phyloP scores from a whole-genome alignment of 1,139 yeast species.

The Arxiozyma heterogenica region DNA sequence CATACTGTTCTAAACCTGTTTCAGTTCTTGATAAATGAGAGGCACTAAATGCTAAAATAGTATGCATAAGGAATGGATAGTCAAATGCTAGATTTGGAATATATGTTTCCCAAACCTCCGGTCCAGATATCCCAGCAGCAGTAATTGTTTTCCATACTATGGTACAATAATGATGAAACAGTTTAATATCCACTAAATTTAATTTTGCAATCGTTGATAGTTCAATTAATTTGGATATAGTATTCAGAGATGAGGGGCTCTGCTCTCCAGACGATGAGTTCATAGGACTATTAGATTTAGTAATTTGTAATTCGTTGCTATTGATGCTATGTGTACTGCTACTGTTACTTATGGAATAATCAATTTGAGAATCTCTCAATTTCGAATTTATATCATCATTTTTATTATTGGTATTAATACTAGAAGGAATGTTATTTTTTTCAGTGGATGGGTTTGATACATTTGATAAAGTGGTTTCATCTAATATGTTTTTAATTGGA shows the following conservation, averaged over 20 bases:
- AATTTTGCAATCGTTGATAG: slow-evolving; percentile 32
- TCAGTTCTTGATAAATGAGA: slow-evolving; percentile 77
- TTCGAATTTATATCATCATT: not conserved
- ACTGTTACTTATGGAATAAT: not conserved
- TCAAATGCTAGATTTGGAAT: slow-evolving; percentile 83
- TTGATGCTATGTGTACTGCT: not conserved
- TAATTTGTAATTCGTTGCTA: slow-evolving; percentile 3
- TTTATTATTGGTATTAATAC: not conserved
- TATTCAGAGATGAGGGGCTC: not conserved
- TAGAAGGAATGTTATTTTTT: not conserved
- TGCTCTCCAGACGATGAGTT: not conserved
- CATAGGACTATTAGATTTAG: slow-evolving; percentile 1
- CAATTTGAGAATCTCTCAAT: not conserved
- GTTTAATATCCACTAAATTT: slow-evolving; percentile 66
- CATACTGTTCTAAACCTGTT: slow-evolving; percentile 70
- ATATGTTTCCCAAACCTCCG: slow-evolving; percentile 77
- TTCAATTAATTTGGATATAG: slow-evolving; percentile 3
- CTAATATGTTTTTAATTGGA: slow-evolving; percentile 4
- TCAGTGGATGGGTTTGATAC: not conserved
- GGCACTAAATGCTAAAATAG: slow-evolving; percentile 82
- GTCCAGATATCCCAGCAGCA: slow-evolving; percentile 81
- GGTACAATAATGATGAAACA: slow-evolving; percentile 81
- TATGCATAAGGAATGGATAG: slow-evolving; percentile 86
- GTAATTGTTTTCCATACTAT: slow-evolving; percentile 81
- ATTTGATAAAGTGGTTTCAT: not conserved